Conservation (phyloP, 345 rosid species). For the rapeseed (Brassica napus) region Da-Ae NC_063437.1:17340001-17340500, state of each 20-base stretch:
- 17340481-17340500: not conserved
- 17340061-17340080: slow-evolving; percentile 29
- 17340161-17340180: not conserved
- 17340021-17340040: slow-evolving; percentile 15
- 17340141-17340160: no score
- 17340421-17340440: not conserved
- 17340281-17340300: slow-evolving; percentile 26
- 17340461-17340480: not conserved
- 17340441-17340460: not conserved
- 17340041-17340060: slow-evolving; percentile 30
- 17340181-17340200: not conserved
- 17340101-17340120: not conserved
- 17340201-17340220: not conserved
- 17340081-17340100: not conserved
- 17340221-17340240: not conserved
- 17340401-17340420: slow-evolving; percentile 14
- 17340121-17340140: not conserved
- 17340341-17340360: slow-evolving; percentile 10
- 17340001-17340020: slow-evolving; percentile 14
- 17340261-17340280: not conserved
- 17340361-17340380: slow-evolving; percentile 3
- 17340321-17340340: slow-evolving; percentile 35
- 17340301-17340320: slow-evolving; percentile 19
- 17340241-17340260: not conserved
- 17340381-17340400: slow-evolving; percentile 29